A percentile compares a stretch with the other conserved stretches of the same genome.
phyloP scores from a whole-genome alignment of 306 rosid species.

The Quercus alba region DNA sequence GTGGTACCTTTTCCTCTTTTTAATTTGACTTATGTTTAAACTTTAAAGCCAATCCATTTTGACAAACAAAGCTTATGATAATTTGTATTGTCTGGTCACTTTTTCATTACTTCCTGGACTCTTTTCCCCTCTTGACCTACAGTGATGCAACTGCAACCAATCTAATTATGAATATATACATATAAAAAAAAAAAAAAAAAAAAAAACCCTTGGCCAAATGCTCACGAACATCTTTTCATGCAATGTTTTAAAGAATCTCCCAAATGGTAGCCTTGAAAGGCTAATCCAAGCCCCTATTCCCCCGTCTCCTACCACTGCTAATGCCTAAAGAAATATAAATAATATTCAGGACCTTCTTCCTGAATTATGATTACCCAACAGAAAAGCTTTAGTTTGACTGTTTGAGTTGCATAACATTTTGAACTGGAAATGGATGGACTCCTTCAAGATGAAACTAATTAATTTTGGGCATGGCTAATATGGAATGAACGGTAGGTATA shows the following conservation, averaged over 20 bases:
- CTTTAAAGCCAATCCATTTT: background rate
- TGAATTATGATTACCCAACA: background rate
- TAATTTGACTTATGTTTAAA: background rate
- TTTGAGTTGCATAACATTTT: background rate
- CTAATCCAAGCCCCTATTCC: background rate
- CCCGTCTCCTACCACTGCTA: background rate
- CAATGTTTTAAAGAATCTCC: background rate
- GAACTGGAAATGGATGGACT: background rate
- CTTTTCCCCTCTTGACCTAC: background rate
- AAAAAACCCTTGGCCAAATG: background rate
- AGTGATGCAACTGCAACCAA: background rate
- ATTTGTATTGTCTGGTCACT: background rate
- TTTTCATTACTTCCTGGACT: background rate
- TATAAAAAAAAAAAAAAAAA: too few species aligned
- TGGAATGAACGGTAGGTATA: background rate
- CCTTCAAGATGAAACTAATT: background rate
- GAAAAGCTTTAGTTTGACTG: background rate
- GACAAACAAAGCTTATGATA: background rate
- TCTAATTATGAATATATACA: background rate
- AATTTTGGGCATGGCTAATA: background rate
- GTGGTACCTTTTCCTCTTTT: background rate
- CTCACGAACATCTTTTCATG: background rate
- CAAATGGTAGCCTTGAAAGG: background rate
- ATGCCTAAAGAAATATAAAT: background rate
- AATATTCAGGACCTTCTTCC: background rate